Evolutionary conservation across 164 flowering plant species (phyloP), one percentile per base, ranked within the genome.

Genomic region (Liquidambar formosana): DNA sequence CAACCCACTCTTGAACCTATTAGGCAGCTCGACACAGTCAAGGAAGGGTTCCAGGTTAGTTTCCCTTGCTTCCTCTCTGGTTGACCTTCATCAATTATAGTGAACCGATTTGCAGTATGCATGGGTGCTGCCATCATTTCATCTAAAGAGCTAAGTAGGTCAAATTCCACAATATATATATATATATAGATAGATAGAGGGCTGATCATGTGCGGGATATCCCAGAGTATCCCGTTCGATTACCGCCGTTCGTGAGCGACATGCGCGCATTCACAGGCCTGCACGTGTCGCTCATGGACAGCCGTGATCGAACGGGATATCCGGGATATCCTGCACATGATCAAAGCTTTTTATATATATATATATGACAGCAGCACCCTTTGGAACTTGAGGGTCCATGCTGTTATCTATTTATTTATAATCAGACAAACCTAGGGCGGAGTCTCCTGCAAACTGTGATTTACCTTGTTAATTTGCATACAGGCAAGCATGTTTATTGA

Each of bases 401-500:
- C 41, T 33, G 2, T 33, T 33, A 33, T 33, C 41, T 33, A 33
- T 33, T 6, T 33, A 6, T 19, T 6, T 33, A 6, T 19, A 53
- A 53, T 19, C 57, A 21, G n/a, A 19, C n/a, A 53, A 53, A 53
- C 10, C 14, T 9, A 10, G 33, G 15, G 25, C 14, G 14, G 33
- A 22, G 12, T 8, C 16, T 23, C 26, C 11, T 21, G 2, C 16
- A 19, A 19, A 19, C 25, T 21, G 41, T 28, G 38, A 21, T 63
- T 74, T 6, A 75, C 57, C 18, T 52, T 1, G 25, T 11, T 26
- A 28, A n/a, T 45, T 54, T 61, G 46, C 23, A 45, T 71, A 66
- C 85, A 94, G 98, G 97, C 59, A 43, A 86, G 85, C 66, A 53
- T 83, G 52, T 90, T 94, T 64, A 78, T 94, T 38, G 90, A 89